Conservation (phyloP, 1,284 basidiomycete genomes). For the Laetiporus sulphureus region DNA sequence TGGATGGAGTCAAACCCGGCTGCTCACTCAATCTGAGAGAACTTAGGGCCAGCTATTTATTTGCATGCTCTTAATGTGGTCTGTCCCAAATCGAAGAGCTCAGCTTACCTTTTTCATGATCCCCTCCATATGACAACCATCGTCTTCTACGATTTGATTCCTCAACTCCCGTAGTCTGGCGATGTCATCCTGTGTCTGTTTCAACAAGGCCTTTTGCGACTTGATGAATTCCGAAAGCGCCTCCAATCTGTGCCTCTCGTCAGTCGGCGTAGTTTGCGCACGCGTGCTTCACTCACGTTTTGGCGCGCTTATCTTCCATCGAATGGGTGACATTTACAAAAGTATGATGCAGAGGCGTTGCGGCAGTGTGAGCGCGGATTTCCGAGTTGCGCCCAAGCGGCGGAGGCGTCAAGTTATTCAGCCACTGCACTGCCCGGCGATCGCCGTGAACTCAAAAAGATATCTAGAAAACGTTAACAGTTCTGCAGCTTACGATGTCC, state of each 20-base stretch:
- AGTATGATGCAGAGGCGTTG: no score
- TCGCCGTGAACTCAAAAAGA: background rate
- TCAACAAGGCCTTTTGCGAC: slow-evolving; percentile 49
- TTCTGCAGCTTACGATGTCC: no score
- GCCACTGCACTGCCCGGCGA: background rate
- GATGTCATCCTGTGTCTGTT: slow-evolving; percentile 54
- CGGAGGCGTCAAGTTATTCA: background rate
- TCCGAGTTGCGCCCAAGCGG: background rate
- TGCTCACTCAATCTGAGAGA: slow-evolving; percentile 38
- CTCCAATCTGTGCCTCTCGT: slow-evolving; percentile 39
- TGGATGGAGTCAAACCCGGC: slow-evolving; percentile 28
- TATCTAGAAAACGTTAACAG: background rate
- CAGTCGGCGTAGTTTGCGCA: background rate
- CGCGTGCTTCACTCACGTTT: slow-evolving; percentile 44
- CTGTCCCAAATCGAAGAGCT: background rate
- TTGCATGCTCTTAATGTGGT: slow-evolving; percentile 6
- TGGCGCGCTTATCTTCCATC: slow-evolving; percentile 53
- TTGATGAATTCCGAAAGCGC: slow-evolving; percentile 61
- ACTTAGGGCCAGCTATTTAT: slow-evolving; percentile 11
- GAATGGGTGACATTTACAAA: slow-evolving; percentile 22
- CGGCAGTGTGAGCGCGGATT: background rate
- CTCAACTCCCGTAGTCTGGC: slow-evolving; percentile 41
- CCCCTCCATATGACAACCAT: slow-evolving; percentile 26
- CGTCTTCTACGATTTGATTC: slow-evolving; percentile 26
- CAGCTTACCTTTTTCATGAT: slow-evolving; percentile 28